phyloP scores from a whole-genome alignment of 1,139 yeast genomes.

The Geotrichum klebahnii region DNA sequence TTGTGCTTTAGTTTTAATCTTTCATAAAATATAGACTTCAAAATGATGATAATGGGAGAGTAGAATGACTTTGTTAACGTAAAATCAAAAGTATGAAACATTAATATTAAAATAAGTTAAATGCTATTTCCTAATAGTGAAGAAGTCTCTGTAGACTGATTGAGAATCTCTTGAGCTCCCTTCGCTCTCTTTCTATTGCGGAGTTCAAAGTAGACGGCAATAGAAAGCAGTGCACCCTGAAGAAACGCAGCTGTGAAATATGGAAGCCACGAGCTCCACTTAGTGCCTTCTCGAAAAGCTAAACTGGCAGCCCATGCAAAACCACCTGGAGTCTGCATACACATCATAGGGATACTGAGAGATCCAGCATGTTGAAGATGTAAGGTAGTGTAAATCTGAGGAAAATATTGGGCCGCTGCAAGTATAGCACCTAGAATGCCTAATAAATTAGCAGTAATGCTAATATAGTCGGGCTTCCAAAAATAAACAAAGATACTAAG shows the following conservation, averaged over 20 bases:
- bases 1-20: not conserved
- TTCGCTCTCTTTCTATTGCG: conserved; percentile 17
- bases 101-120: not conserved
- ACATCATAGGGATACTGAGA: conserved; percentile 75
- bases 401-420: conserved; percentile 70
- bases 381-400: conserved; percentile 73
- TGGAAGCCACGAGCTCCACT: conserved; percentile 87
- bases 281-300: conserved; percentile 67
- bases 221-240: conserved; percentile 52
- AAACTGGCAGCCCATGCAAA: conserved; percentile 69
- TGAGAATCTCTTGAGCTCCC: not conserved
- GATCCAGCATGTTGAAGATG: conserved; percentile 73
- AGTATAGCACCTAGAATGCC: conserved; percentile 56
- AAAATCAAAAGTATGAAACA: not conserved
- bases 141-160: not conserved
- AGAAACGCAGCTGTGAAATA: conserved; percentile 67
- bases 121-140: not conserved
- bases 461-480: conserved; percentile 23
- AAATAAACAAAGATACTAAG: conserved; percentile 29
- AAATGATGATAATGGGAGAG: not conserved
- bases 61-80: not conserved
- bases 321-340: conserved; percentile 88
- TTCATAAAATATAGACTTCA: not conserved
- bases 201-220: conserved; percentile 50
- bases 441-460: conserved; percentile 33